Evolutionary conservation across 2,329 filamentous ascomycete species (phyloP), one percentile per base, ranked within the genome.

Genomic region (Pseudogymnoascus verrucosus): DNA sequence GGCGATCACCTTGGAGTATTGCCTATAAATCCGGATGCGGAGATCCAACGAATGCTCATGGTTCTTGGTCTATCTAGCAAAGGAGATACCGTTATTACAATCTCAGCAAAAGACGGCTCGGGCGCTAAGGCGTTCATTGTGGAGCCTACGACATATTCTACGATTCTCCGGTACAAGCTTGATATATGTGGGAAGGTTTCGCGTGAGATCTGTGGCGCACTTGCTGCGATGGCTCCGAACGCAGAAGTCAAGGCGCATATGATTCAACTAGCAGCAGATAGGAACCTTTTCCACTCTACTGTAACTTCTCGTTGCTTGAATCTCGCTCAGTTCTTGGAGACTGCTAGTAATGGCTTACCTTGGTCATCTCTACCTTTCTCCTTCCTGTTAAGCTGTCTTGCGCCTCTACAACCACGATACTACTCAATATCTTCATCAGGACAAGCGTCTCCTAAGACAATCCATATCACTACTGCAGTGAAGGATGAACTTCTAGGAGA

Each of bases 1-100:
- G 77, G 77, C 0, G 77, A 78, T 40, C 76, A 79, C 62, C 62
- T 79, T 14, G 74, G 73, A 12, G 64, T 79, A 1, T 78, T 73
- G 68, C 76, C 77, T 1, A 71, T 70, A n/a, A 79, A 78, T 62
- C 68, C 77, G 0, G 69, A 74, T 7, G 62, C 69, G 2, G 77
- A 79, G 47, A 71, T 74, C 1, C 60, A 71, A 5, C 63, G 71
- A 4, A 66, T 78, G 1, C 63, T 77, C 1, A 54, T 59, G 1
- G 69, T 71, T 0, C 67, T 78, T 31, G 71, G 68, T 70, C 3
- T 71, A 68, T 57, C 11, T 65, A 71, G 10, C 10, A 36, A 37
- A 39, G 36, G 5, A 31, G 16, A 19, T 4, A 62, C 47, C 11
- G 19, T 47, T 19, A 59, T 62, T 54, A 21, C 40, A 54, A 23